Percentiles rank a stretch among this genome's conserved stretches.
These are phyloP conservation scores for Alternaria arborescens DNA, from an alignment of 2,329 filamentous ascomycete species.

Conservation along the genomic window DNA sequence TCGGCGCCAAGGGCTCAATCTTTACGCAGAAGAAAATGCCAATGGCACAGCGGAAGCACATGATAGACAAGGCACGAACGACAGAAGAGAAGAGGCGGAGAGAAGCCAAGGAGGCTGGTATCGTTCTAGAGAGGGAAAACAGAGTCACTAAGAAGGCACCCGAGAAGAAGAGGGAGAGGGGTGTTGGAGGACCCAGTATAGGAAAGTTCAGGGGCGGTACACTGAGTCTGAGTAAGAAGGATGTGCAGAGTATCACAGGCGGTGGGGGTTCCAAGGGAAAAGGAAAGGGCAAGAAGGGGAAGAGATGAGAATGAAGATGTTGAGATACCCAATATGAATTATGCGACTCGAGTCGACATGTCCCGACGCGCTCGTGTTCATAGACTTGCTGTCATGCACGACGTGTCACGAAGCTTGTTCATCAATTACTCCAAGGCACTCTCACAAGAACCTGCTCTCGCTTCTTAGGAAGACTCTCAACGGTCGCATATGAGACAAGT, in stretches of 20 bases:
- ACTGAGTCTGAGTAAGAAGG: constrained; percentile 78
- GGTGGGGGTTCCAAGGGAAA: constrained; percentile 58
- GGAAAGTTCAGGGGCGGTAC: constrained; percentile 83
- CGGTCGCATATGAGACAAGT: not conserved
- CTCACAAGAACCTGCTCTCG: not conserved
- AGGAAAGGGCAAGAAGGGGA: constrained; percentile 19
- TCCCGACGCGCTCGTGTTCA: not conserved
- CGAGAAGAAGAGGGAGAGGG: constrained; percentile 61
- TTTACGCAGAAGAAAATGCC: constrained; percentile 88
- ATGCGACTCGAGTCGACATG: not conserved
- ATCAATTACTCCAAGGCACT: not conserved
- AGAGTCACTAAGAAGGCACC: constrained; percentile 57
- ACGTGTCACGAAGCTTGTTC: not conserved
- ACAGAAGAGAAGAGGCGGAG: constrained; percentile 75
- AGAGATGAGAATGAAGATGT: constrained; percentile 3
- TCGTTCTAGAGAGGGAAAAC: constrained; percentile 76
- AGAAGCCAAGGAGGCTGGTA: constrained; percentile 88
- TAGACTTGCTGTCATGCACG: not conserved
- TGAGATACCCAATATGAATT: not conserved
- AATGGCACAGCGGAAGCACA: constrained; percentile 85
- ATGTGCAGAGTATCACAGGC: constrained; percentile 71
- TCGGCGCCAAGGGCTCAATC: constrained; percentile 80
- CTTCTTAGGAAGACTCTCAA: not conserved
- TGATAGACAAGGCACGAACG: constrained; percentile 69
- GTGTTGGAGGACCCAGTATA: constrained; percentile 78